Conservation (phyloP, 768 basidiomycete species). For the Goffeauzyma gilvescens region DNA sequence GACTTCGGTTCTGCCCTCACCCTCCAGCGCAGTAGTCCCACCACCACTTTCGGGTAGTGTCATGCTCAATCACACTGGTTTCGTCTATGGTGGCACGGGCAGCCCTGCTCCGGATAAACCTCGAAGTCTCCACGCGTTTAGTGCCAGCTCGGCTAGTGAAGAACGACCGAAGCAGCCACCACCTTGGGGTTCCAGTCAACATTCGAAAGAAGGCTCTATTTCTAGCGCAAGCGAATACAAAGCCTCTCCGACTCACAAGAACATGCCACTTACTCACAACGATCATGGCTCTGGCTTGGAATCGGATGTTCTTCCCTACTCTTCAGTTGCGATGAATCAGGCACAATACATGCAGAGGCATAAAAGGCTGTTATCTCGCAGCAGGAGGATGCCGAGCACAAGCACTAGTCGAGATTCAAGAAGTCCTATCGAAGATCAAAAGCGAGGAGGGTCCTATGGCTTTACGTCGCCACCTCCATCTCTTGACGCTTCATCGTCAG, state of each 20-base stretch:
- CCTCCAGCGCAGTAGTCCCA: constrained; percentile 48
- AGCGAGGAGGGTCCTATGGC: neutral
- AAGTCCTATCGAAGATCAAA: constrained; percentile 10
- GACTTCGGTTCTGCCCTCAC: constrained; percentile 29
- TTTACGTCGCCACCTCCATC: neutral
- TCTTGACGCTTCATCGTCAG: neutral
- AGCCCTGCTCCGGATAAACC: constrained; percentile 35
- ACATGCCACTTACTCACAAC: too few species aligned
- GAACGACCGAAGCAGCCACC: too few species aligned
- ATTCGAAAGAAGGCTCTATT: constrained; percentile 24
- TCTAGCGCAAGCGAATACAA: constrained; percentile 27
- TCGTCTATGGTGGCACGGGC: too few species aligned
- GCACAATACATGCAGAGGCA: too few species aligned
- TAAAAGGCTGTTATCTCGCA: neutral
- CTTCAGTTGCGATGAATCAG: too few species aligned
- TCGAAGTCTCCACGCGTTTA: constrained; percentile 1
- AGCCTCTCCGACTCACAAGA: too few species aligned
- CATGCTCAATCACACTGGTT: too few species aligned
- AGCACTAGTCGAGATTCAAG: constrained; percentile 8
- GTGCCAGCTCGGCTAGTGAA: constrained; percentile 8
- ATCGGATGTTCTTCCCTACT: neutral
- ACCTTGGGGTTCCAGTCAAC: too few species aligned
- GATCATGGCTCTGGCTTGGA: neutral
- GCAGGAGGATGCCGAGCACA: constrained; percentile 8
- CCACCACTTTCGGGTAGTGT: too few species aligned